Evolutionary conservation across 257 asterid species (phyloP), one percentile per base, ranked within the genome.

Genomic region (Cordia subcordata): DNA sequence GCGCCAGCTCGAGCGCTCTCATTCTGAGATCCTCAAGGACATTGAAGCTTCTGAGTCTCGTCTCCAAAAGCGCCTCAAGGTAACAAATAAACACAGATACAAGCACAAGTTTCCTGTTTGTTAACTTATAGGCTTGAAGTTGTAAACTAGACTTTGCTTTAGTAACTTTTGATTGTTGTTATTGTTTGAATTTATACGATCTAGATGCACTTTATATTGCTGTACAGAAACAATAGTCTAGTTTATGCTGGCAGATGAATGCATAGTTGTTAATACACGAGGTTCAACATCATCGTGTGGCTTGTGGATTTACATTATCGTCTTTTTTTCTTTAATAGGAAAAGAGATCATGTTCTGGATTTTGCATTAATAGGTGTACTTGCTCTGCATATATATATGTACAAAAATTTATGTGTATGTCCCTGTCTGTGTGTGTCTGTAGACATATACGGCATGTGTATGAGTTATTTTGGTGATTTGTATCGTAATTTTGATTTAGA

Each of bases 41-140:
- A 18, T 62, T 13, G 95, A 88, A 62, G 85, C 95, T 60, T 82
- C 88, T 45, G 72, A 81, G 49, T 77, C 78, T 75, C 94, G 94
- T 42, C 88, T 85, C 51, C 85, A 79, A 72, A 91, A 88, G 65
- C 95, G 93, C 19, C 72, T 75, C 70, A 85, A 91, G 98, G 98
- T 88, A 32, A 57, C n/a, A n/a, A n/a, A n/a, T n/a, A n/a, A 8
- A 11, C 4, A 49, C 61, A 66, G 50, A n/a, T 8, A 1, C 44
- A 11, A 20, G 8, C 4, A 19, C 5, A 9, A 0, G 6, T 23
- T 6, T 11, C 0, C 16, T 18, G 35, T 6, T 3, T 27, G 9
- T 47, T 47, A 0, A 47, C 15, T 3, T 47, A 14, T 47, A 1
- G 9, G 9, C n/a, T 16, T 6, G 6, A 14, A 47, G 14, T 4